Percentiles rank a stretch among this genome's conserved stretches.
phyloP scores from a whole-genome alignment of 306 rosid species.

The Fagus crenata region DNA sequence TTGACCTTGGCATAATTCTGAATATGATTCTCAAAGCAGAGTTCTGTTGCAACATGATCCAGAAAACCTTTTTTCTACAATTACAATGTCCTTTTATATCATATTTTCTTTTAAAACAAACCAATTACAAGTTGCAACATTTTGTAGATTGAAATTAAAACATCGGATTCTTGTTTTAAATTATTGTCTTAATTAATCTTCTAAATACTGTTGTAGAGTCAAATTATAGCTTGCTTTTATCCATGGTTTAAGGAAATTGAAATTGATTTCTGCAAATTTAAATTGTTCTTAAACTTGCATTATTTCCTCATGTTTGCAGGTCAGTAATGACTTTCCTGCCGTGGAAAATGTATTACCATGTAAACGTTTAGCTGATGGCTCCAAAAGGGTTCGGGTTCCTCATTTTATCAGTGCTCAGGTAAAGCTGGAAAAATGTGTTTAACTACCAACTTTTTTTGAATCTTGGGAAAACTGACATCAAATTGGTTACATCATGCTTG shows the following conservation, averaged over 20 bases:
- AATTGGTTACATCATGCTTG: neutral
- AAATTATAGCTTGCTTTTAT: constrained; percentile 7
- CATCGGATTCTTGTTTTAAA: neutral
- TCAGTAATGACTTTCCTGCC: constrained; percentile 35
- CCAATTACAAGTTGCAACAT: neutral
- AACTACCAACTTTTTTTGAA: neutral
- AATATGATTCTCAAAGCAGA: neutral
- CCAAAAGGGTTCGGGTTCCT: constrained; percentile 82
- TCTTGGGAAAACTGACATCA: neutral
- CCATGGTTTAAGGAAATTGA: neutral
- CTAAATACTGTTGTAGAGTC: neutral
- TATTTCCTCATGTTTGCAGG: constrained; percentile 44
- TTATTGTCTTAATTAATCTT: neutral
- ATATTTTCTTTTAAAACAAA: neutral
- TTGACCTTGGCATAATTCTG: neutral
- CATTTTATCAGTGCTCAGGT: constrained; percentile 62
- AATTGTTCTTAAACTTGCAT: constrained; percentile 10
- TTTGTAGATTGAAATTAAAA: neutral
- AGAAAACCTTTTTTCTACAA: neutral
- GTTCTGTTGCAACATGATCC: neutral
- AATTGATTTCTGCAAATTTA: constrained; percentile 7
- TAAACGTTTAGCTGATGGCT: constrained; percentile 89
- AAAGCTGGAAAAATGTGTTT: constrained; percentile 17
- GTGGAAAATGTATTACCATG: constrained; percentile 59
- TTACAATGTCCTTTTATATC: neutral